These are phyloP conservation scores for Suillus alpinus DNA, from an alignment of 768 basidiomycete genomes.

Conservation along the genomic window DNA sequence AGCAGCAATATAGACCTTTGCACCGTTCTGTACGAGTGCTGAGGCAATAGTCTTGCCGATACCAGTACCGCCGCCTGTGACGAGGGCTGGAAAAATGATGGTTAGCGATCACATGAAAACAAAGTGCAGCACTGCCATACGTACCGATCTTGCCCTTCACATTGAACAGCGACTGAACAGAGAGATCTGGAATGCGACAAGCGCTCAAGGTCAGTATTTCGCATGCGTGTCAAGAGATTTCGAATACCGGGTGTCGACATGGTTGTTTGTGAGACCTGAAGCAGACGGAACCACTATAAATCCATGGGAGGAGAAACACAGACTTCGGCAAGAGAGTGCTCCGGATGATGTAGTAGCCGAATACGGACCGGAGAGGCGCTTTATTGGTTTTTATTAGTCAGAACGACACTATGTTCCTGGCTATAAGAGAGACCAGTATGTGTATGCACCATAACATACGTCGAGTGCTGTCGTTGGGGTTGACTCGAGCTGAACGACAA, in stretches of 20 bases:
- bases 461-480: too few relatives aligned
- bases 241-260: background rate
- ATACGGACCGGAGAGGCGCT: background rate
- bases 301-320: background rate
- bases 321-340: background rate
- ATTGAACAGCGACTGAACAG: slow-evolving; percentile 53
- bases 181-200: slow-evolving; percentile 41
- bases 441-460: too few relatives aligned
- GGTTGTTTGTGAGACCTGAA: background rate
- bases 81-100: slow-evolving; percentile 48
- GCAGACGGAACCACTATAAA: background rate
- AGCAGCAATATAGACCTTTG: slow-evolving; percentile 86
- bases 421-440: too few relatives aligned
- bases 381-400: too few relatives aligned
- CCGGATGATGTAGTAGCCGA: background rate
- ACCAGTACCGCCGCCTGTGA: slow-evolving; percentile 83
- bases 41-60: slow-evolving; percentile 84
- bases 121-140: slow-evolving; percentile 10
- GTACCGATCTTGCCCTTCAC: slow-evolving; percentile 69
- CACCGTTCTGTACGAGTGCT: slow-evolving; percentile 81
- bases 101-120: background rate
- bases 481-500: too few relatives aligned
- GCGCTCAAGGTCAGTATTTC: background rate
- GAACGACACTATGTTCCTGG: too few relatives aligned
- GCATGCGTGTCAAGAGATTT: background rate